A percentile compares a stretch with the other conserved stretches of the same genome.
Conservation (phyloP, 805 yeast species). For the Priceomyces medius region DNA sequence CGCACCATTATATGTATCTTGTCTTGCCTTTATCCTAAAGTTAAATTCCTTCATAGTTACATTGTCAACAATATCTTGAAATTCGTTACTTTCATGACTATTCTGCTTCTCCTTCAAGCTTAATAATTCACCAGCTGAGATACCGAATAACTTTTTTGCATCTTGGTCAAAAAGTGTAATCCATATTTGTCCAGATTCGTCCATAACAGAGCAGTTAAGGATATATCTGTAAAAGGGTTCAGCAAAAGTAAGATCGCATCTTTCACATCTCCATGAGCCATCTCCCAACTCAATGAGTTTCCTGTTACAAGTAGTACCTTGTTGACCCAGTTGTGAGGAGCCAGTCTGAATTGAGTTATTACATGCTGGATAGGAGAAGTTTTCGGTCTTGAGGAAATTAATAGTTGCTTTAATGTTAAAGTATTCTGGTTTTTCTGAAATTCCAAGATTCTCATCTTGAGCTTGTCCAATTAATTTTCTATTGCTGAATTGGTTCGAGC, state of each 20-base stretch:
- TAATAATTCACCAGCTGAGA: slow-evolving; percentile 62
- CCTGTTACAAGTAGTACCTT: slow-evolving; percentile 57
- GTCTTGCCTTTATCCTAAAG: slow-evolving; percentile 78
- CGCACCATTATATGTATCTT: slow-evolving; percentile 79
- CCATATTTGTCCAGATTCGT: slow-evolving; percentile 83
- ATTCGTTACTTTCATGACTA: slow-evolving; percentile 43
- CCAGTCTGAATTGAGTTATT: slow-evolving; percentile 40
- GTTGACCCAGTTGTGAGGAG: slow-evolving; percentile 16
- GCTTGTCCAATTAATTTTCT: slow-evolving; percentile 69
- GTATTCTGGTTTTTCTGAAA: slow-evolving; percentile 75
- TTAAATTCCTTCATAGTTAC: slow-evolving; percentile 65
- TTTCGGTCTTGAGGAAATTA: slow-evolving; percentile 68
- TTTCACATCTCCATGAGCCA: slow-evolving; percentile 90
- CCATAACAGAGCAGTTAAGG: slow-evolving; percentile 72
- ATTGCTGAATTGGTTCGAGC: slow-evolving; percentile 44
- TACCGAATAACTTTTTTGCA: slow-evolving; percentile 66
- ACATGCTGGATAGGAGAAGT: slow-evolving; percentile 90
- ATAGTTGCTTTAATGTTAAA: slow-evolving; percentile 75
- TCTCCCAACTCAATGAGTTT: slow-evolving; percentile 73
- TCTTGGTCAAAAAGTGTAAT: slow-evolving; percentile 82
- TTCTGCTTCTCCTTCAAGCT: slow-evolving; percentile 31
- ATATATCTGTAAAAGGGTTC: slow-evolving; percentile 80
- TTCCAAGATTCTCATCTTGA: slow-evolving; percentile 66
- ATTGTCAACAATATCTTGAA: slow-evolving; percentile 45
- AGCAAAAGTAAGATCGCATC: slow-evolving; percentile 69